Evolutionary conservation across 768 basidiomycete species (phyloP).

Genomic region (Leccinum subtestaceum): DNA sequence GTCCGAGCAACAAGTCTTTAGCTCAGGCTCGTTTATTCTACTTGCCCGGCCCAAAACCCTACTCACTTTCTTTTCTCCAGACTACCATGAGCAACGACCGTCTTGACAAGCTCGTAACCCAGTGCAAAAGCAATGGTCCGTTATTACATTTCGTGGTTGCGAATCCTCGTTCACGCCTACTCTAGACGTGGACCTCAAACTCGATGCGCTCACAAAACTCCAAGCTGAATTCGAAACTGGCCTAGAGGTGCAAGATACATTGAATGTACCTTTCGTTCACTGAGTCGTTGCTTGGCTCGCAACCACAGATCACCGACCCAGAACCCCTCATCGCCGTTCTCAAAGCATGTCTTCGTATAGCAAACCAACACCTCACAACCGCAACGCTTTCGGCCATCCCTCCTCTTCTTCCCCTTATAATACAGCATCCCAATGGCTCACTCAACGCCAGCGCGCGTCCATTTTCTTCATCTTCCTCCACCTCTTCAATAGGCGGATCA

Average conservation of each 20-base stretch:
- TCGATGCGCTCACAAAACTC: slow-evolving; percentile 77
- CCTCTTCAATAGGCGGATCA: slow-evolving; percentile 42
- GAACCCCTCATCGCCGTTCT: slow-evolving; percentile 68
- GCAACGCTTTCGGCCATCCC: slow-evolving; percentile 74
- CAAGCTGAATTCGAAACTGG: slow-evolving; percentile 72
- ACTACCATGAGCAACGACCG: slow-evolving; percentile 51
- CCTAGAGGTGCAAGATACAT: slow-evolving; percentile 51
- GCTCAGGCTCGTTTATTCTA: slow-evolving; percentile 20
- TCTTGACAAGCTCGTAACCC: slow-evolving; percentile 60
- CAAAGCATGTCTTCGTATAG: slow-evolving; percentile 71
- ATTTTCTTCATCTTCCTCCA: slow-evolving; percentile 53
- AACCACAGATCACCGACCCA: slow-evolving; percentile 62
- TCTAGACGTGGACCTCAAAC: slow-evolving; percentile 75
- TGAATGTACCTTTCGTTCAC: slow-evolving; percentile 9
- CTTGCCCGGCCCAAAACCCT: background rate
- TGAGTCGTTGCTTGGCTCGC: slow-evolving; percentile 13
- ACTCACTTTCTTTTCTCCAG: slow-evolving; percentile 16
- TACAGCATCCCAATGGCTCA: slow-evolving; percentile 39
- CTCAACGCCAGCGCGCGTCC: slow-evolving; percentile 30
- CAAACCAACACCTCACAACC: slow-evolving; percentile 78
- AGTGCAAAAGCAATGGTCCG: slow-evolving; percentile 65
- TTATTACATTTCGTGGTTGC: slow-evolving; percentile 9
- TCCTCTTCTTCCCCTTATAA: slow-evolving; percentile 60
- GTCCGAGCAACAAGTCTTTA: slow-evolving; percentile 15
- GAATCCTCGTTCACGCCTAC: slow-evolving; percentile 7